A percentile compares a stretch with the other conserved stretches of the same genome.
These are phyloP conservation scores for Hypoxylon sp. DNA, from an alignment of 2,329 filamentous ascomycete genomes.

Conservation along the genomic window DNA sequence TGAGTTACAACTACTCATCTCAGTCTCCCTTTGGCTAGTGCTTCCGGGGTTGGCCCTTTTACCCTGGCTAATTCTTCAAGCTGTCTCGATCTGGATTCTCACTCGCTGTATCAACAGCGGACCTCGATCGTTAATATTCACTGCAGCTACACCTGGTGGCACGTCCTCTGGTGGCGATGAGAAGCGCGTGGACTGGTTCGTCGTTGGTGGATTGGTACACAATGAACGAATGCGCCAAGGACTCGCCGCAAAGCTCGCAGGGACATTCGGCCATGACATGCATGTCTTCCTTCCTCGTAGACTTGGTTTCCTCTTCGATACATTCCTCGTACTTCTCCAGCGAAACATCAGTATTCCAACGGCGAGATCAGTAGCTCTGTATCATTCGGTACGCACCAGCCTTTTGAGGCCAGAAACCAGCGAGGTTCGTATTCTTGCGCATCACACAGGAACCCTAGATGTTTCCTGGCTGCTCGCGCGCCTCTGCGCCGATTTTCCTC, in stretches of 20 bases:
- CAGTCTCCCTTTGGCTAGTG: constrained; percentile 38
- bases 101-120: constrained; percentile 34
- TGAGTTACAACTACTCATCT: constrained; percentile 40
- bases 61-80: constrained; percentile 38
- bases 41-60: constrained; percentile 40
- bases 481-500: constrained; percentile 56
- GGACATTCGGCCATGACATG: constrained; percentile 57
- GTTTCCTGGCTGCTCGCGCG: constrained; percentile 54
- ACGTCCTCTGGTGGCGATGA: constrained; percentile 17
- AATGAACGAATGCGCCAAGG: constrained; percentile 46
- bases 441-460: constrained; percentile 57
- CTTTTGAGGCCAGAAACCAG: constrained; percentile 53
- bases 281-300: constrained; percentile 65
- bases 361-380: constrained; percentile 51
- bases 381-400: constrained; percentile 54
- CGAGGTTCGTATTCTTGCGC: constrained; percentile 57
- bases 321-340: constrained; percentile 56
- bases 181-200: constrained; percentile 34
- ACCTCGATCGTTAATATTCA: constrained; percentile 21
- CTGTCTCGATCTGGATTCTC: constrained; percentile 36
- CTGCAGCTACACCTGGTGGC: constrained; percentile 1
- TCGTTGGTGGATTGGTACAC: constrained; percentile 38
- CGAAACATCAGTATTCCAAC: constrained; percentile 52
- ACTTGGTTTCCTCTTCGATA: constrained; percentile 66
- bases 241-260: constrained; percentile 54